Percentiles rank a stretch among this genome's conserved stretches.
phyloP scores from a whole-genome alignment of 306 rosid species.

The Rosa multiflora region DNA sequence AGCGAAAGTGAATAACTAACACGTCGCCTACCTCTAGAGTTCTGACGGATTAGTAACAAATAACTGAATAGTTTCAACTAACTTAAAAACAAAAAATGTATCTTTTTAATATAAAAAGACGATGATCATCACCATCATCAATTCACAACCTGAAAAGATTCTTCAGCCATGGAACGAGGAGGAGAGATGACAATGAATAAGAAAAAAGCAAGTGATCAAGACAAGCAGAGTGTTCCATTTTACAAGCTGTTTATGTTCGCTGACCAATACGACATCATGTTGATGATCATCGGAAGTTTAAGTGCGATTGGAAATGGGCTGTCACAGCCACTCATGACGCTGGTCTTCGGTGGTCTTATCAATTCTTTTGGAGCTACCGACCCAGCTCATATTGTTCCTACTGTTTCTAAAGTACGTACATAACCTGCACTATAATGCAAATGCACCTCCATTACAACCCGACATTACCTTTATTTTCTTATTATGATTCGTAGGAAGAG shows the following conservation, averaged over 20 bases:
- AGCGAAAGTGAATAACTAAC: neutral
- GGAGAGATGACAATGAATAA: neutral
- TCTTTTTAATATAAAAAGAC: neutral
- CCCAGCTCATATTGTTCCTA: constrained; percentile 23
- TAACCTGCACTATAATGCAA: neutral
- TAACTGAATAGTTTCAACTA: neutral
- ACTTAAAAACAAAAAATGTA: neutral
- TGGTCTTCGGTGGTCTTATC: constrained; percentile 57
- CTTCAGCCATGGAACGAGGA: neutral
- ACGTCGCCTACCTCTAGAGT: neutral
- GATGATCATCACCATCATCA: neutral
- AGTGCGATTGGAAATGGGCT: constrained; percentile 52
- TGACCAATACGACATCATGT: constrained; percentile 41
- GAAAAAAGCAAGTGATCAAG: neutral
- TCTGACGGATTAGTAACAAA: neutral
- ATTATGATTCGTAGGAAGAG: too few relatives aligned
- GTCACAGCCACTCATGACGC: constrained; percentile 69
- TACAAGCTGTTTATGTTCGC: constrained; percentile 71
- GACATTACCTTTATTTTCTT: too few relatives aligned
- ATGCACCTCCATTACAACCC: neutral
- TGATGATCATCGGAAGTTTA: constrained; percentile 62
- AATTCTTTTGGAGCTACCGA: constrained; percentile 53
- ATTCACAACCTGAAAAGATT: neutral
- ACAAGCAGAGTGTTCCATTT: constrained; percentile 48
- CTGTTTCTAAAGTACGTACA: constrained; percentile 54